A percentile compares a stretch with the other conserved stretches of the same genome.
These are phyloP conservation scores for Arabis hirsuta DNA, from an alignment of 345 rosid genomes.

Conservation along the genomic window DNA sequence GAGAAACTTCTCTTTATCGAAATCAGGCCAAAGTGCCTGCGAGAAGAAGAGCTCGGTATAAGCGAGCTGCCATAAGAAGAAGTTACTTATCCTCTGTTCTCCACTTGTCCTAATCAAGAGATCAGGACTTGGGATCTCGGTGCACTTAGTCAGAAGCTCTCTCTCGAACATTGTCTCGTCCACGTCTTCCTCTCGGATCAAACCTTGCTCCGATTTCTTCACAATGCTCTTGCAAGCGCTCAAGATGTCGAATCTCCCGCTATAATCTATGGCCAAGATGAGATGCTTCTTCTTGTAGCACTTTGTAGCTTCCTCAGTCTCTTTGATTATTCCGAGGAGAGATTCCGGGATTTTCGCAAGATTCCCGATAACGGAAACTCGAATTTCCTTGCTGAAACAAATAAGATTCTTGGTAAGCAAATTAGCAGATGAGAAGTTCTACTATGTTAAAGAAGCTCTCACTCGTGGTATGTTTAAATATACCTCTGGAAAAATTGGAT, in stretches of 20 bases:
- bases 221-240: conserved; percentile 68
- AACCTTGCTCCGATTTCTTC: conserved; percentile 48
- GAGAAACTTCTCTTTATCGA: conserved; percentile 50
- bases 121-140: conserved; percentile 63
- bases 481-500: conserved; percentile 51
- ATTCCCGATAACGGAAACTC: conserved; percentile 64
- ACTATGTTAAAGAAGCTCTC: neutral
- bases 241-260: conserved; percentile 65
- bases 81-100: conserved; percentile 78
- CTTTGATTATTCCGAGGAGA: conserved; percentile 42
- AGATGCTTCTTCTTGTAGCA: conserved; percentile 55
- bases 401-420: conserved; percentile 4
- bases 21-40: conserved; percentile 75
- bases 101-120: conserved; percentile 76
- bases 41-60: conserved; percentile 74
- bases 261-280: conserved; percentile 69
- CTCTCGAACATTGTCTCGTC: conserved; percentile 57
- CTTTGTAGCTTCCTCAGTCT: conserved; percentile 56
- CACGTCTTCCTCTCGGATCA: conserved; percentile 54
- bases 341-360: conserved; percentile 52
- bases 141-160: conserved; percentile 63
- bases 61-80: conserved; percentile 76
- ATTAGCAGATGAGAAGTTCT: neutral
- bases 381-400: conserved; percentile 51
- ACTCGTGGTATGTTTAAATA: neutral